Base-by-base conservation (phyloP, 31 red algal genomes). In the Porphyra umbilicalis region DNA sequence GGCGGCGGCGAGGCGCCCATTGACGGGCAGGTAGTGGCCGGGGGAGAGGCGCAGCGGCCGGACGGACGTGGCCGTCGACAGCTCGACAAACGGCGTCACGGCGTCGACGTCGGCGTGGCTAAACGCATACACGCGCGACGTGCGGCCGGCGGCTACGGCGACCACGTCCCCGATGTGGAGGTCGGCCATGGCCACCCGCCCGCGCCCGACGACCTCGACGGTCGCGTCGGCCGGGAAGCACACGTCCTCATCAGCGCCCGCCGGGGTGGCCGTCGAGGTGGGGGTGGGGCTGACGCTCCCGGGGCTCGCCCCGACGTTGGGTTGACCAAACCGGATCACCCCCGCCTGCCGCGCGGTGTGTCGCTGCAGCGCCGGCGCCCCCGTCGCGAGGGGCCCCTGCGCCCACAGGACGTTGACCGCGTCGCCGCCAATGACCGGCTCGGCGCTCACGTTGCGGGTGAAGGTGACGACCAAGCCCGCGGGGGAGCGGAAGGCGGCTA, bases 1-100 rank as follows among this genome's bases (percentile, higher is more conserved):
- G 34, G 92, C 92, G 6, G 92, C 87, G 30, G 79, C 84, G 8
- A 94, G 39, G 31, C 71, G 29, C 30, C 87, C 87, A 79, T 89
- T 90, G 37, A 90, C 81, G 39, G 87, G 88, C 9, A 94, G 46
- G 80, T 94, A 94, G 67, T 94, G 92, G 25, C 87, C 87, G 11
- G 81, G 81, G 5, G 87, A 90, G 34, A 88, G 33, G 6, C 44
- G 35, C 39, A 71, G 57, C 38, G 38, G 38, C 3, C 57, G 57
- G 13, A 4, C 57, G 31, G 44, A 33, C 33, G 11, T 0, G 32
- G 82, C 82, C 11, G 39, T 42, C 25, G 29, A 15, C 36, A 39
- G 33, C 5, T 25, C 20, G 13, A 86, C 33, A 71, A 86, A 25
- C 2, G 71, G 57, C 78, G 78, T 39, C 78, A 35, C 33, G 6